A percentile compares a stretch with the other conserved stretches of the same genome.
phyloP scores from a whole-genome alignment of 192 early-diverging fungal species.

The Ambispora gerdemannii region DNA sequence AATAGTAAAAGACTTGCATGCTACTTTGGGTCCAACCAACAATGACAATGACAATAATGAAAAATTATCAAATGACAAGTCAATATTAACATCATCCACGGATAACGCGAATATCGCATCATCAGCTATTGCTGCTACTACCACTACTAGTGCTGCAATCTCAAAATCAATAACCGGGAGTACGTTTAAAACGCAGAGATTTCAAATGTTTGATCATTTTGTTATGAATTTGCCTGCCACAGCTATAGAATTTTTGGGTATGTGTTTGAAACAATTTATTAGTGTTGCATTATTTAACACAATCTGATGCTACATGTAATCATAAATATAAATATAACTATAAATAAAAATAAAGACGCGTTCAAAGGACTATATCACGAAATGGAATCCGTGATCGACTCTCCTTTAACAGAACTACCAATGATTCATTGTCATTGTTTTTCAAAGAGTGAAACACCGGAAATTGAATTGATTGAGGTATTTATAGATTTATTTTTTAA shows the following conservation, averaged over 20 bases:
- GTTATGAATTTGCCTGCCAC: slow-evolving; percentile 99
- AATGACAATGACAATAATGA: background rate
- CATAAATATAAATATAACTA: slow-evolving; percentile 3
- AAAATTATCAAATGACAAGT: slow-evolving; percentile 29
- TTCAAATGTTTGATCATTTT: slow-evolving; percentile 85
- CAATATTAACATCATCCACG: too few species aligned
- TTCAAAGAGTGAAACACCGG: slow-evolving; percentile 70
- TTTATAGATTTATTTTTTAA: slow-evolving; percentile 34
- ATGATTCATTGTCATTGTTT: slow-evolving; percentile 96
- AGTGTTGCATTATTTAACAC: too few species aligned
- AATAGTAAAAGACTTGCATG: slow-evolving; percentile 64
- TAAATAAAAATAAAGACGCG: slow-evolving; percentile 57
- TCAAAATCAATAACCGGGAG: slow-evolving; percentile 14
- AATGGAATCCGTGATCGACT: slow-evolving; percentile 43
- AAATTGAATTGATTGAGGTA: slow-evolving; percentile 63
- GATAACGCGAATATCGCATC: slow-evolving; percentile 15
- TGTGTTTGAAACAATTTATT: too few species aligned
- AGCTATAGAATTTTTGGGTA: slow-evolving; percentile 92
- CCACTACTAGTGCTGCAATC: slow-evolving; percentile 29
- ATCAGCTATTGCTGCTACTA: slow-evolving; percentile 7
- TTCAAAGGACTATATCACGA: slow-evolving; percentile 78
- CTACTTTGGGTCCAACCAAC: slow-evolving; percentile 31
- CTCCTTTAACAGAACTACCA: slow-evolving; percentile 58
- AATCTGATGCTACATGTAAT: too few species aligned
- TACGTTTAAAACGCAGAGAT: slow-evolving; percentile 21